Evolutionary conservation across 2,329 filamentous ascomycete species (phyloP), one percentile per base, ranked within the genome.

Genomic region (Lasiodiplodia gonubiensis): DNA sequence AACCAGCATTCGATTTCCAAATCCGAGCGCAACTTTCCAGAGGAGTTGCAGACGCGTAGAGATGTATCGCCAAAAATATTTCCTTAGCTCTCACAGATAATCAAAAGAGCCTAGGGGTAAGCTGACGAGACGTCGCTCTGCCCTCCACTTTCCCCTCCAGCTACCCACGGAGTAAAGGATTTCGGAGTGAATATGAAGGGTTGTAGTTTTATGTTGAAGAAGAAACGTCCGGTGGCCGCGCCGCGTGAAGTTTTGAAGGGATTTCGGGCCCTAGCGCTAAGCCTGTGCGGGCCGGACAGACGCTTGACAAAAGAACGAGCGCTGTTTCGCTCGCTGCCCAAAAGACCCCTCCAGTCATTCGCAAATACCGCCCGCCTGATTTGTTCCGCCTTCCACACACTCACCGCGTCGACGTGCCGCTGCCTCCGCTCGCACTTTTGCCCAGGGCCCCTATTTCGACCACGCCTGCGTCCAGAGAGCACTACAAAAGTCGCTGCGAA

Each of bases 71-170:
- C 63, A 70, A 72, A 78, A 76, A 75, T 77, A 81, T 82, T 83
- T 83, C 78, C 81, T 81, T 77, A 79, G 75, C 77, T 79, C 77
- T 78, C 79, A 80, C 78, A 69, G 71, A 68, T 60, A 70, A 70
- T 72, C 76, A 73, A 79, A 83, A 82, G 80, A 81, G 79, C 82
- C 73, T 74, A 75, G 87, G 85, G 85, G 85, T 88, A 88, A 88
- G 85, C 83, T 81, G 83, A 85, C 83, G 79, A 69, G 71, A 71
- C 71, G 79, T 84, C 81, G 72, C 71, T 88, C 87, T 89, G 73
- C 86, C 87, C 86, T 86, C 84, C 86, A 86, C 78, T 89, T 89
- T 89, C 88, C 88, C 88, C 87, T 89, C 88, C 85, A 84, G 78
- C 81, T 81, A 84, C 83, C 82, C 85, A 87, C 83, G 81, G 85